Evolutionary conservation across 352 stramenopile genomes (phyloP).

Genomic region (Phytophthora citrophthora): DNA sequence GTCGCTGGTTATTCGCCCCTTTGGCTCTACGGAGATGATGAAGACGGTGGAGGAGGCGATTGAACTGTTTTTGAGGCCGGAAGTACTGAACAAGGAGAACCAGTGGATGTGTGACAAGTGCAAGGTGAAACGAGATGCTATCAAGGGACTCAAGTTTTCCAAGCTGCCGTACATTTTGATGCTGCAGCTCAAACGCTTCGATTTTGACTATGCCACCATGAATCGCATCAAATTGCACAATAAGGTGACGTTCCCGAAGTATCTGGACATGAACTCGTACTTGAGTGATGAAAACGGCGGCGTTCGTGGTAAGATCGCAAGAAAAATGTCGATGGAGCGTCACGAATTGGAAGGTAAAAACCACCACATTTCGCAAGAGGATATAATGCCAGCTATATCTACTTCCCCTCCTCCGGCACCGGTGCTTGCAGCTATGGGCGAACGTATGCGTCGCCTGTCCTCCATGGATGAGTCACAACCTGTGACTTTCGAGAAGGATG

Average conservation of each 20-base stretch:
- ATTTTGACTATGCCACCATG: constrained; percentile 93
- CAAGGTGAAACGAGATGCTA: constrained; percentile 85
- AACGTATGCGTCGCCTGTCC: constrained; percentile 55
- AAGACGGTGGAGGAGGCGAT: constrained; percentile 88
- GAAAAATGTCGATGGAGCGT: constrained; percentile 90
- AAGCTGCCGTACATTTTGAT: constrained; percentile 90
- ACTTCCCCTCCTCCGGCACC: constrained; percentile 27
- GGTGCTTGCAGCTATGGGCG: constrained; percentile 14
- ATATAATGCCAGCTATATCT: constrained; percentile 9
- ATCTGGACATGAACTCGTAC: constrained; percentile 91
- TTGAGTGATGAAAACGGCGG: constrained; percentile 60
- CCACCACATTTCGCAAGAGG: constrained; percentile 22
- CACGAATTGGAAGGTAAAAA: constrained; percentile 71
- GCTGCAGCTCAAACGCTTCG: constrained; percentile 92
- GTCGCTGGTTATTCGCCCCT: constrained; percentile 90
- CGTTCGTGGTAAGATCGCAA: constrained; percentile 62
- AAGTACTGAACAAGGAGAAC: constrained; percentile 91
- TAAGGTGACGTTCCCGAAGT: constrained; percentile 89
- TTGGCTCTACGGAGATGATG: constrained; percentile 87
- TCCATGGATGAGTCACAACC: constrained; percentile 80
- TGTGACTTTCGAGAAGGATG: constrained; percentile 39
- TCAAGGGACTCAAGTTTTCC: constrained; percentile 91
- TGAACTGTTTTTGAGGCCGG: constrained; percentile 86
- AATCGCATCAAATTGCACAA: constrained; percentile 90
- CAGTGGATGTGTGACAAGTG: constrained; percentile 90